Evolutionary conservation across 129 eudicot genomes (phyloP).

Genomic region (Chrysanthemum lavandulifolium): DNA sequence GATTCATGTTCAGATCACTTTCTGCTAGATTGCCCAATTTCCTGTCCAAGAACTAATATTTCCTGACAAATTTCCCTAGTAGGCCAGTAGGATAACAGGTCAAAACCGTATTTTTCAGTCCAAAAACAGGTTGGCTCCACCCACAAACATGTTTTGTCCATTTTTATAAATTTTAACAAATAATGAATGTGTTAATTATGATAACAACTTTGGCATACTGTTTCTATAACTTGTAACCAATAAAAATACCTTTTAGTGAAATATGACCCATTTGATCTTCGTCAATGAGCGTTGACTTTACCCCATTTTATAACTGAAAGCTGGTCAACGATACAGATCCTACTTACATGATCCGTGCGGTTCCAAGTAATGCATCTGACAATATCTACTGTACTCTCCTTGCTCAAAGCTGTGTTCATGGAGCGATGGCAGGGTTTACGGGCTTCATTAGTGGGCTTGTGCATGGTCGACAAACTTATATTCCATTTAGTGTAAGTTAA

Average conservation of each 20-base stretch:
- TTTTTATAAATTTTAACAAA: neutral
- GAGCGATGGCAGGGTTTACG: constrained; percentile 90
- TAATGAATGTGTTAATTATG: too few species aligned
- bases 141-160: neutral
- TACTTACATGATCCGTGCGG: constrained; percentile 92
- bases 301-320: constrained; percentile 25
- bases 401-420: constrained; percentile 95
- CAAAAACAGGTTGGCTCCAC: neutral
- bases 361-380: constrained; percentile 91
- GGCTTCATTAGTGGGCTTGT: constrained; percentile 81
- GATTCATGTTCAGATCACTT: too few species aligned
- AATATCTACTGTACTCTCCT: constrained; percentile 91
- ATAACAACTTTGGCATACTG: too few species aligned
- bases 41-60: too few species aligned
- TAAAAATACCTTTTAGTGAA: neutral
- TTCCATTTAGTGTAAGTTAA: constrained; percentile 72
- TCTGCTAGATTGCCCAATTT: too few species aligned
- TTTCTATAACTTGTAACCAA: too few species aligned
- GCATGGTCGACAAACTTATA: constrained; percentile 78
- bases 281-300: neutral
- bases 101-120: neutral
- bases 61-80: too few species aligned
- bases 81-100: neutral
- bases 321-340: constrained; percentile 55
- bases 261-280: neutral